Conservation (phyloP, 108 stramenopile genomes). For the Cyclotella atomus region DNA sequence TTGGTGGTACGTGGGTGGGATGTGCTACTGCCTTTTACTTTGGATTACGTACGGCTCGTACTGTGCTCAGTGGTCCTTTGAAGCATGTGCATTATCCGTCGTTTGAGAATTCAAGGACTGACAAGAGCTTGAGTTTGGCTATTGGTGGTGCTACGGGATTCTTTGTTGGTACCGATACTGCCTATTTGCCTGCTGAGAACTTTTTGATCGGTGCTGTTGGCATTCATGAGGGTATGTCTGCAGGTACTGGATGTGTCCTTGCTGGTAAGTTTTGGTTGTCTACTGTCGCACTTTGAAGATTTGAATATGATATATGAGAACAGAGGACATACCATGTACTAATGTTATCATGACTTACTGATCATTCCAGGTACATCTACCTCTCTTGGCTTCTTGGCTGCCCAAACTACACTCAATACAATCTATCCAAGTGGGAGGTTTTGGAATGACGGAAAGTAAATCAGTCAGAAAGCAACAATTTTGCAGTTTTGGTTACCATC, state of each 20-base stretch:
- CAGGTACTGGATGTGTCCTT: constrained; percentile 66
- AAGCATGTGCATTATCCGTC: constrained; percentile 67
- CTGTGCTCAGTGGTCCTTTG: constrained; percentile 58
- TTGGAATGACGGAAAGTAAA: constrained; percentile 73
- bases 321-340: background rate
- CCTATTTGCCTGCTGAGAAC: constrained; percentile 84
- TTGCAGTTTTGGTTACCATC: constrained; percentile 7
- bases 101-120: constrained; percentile 67
- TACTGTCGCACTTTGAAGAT: background rate
- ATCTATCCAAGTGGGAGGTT: constrained; percentile 69
- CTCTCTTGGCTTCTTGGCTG: constrained; percentile 64
- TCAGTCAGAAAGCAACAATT: background rate
- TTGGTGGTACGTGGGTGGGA: constrained; percentile 77
- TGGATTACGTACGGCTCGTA: constrained; percentile 67
- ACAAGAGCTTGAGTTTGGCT: constrained; percentile 63
- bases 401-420: constrained; percentile 69
- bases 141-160: constrained; percentile 88
- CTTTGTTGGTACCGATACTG: constrained; percentile 86
- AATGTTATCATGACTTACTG: background rate
- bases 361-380: constrained; percentile 52
- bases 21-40: constrained; percentile 84
- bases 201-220: constrained; percentile 81
- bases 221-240: constrained; percentile 65
- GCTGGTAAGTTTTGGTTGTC: constrained; percentile 47
- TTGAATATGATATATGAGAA: background rate